These are phyloP conservation scores for Gremmenia infestans DNA, from an alignment of 2,329 filamentous ascomycete genomes.

Conservation along the genomic window DNA sequence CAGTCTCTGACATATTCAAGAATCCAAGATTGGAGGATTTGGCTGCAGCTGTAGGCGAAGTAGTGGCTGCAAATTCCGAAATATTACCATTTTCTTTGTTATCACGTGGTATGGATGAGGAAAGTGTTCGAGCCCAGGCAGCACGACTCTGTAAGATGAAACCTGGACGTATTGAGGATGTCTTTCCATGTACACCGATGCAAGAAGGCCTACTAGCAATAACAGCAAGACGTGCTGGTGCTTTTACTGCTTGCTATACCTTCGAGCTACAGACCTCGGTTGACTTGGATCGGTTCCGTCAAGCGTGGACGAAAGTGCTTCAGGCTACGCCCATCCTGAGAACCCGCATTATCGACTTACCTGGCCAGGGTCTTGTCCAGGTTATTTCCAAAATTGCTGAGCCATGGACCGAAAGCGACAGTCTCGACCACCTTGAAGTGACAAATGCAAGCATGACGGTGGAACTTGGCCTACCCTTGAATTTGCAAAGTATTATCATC, in stretches of 20 bases:
- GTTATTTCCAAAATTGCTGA: no score
- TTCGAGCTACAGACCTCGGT: background rate
- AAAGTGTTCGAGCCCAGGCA: background rate
- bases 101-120: background rate
- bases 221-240: conserved; percentile 26
- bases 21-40: background rate
- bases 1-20: background rate
- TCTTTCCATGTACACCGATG: conserved; percentile 34
- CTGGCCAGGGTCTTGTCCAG: no score
- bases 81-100: background rate
- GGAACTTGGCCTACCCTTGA: background rate
- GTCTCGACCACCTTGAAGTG: no score
- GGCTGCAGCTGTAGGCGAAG: background rate
- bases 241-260: conserved; percentile 30
- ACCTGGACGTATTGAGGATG: conserved; percentile 21
- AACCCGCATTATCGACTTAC: background rate
- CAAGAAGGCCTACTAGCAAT: conserved; percentile 36
- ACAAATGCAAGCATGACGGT: background rate
- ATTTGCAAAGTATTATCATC: background rate
- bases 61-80: background rate
- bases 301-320: background rate
- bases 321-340: background rate
- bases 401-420: no score
- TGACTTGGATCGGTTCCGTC: background rate
- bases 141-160: conserved; percentile 21